phyloP scores from a whole-genome alignment of 2,329 filamentous ascomycete species.

The Venturia nashicola region DNA sequence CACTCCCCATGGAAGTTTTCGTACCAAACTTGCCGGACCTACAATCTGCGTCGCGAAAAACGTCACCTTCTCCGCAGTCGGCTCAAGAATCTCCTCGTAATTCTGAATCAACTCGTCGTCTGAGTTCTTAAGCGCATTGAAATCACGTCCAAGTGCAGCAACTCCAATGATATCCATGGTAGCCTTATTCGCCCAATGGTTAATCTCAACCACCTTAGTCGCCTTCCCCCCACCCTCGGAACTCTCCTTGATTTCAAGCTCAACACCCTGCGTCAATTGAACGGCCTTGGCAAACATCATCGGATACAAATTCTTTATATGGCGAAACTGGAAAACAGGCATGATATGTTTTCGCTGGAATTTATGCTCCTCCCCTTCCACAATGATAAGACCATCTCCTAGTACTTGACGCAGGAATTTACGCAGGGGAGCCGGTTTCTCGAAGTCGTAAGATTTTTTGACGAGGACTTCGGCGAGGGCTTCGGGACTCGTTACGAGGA shows the following conservation, averaged over 20 bases:
- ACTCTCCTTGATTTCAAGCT: conserved; percentile 34
- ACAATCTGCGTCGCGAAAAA: conserved; percentile 30
- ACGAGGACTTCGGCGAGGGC: conserved; percentile 40
- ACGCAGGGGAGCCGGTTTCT: conserved; percentile 34
- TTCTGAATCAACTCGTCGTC: conserved; percentile 29
- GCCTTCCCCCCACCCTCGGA: conserved; percentile 19
- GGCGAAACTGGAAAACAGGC: conserved; percentile 75
- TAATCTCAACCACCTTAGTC: conserved; percentile 25
- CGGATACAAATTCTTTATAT: conserved; percentile 74
- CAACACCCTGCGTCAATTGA: conserved; percentile 55
- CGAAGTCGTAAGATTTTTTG: conserved; percentile 40
- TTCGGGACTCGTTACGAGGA: conserved; percentile 26
- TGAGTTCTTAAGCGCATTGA: conserved; percentile 27
- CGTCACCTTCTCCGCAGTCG: conserved; percentile 33
- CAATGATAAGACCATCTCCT: conserved; percentile 38
- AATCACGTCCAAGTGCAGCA: conserved; percentile 32
- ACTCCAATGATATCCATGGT: conserved; percentile 36
- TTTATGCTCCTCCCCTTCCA: conserved; percentile 38
- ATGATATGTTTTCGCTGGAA: conserved; percentile 58
- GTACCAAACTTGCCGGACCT: conserved; percentile 26
- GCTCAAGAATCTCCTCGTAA: conserved; percentile 33
- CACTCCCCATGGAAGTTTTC: conserved; percentile 34
- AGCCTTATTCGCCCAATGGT: conserved; percentile 30
- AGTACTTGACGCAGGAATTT: conserved; percentile 36
- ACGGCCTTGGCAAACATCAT: conserved; percentile 69